Evolutionary conservation across 345 rosid species (phyloP).

Genomic region (Jatropha curcas): DNA sequence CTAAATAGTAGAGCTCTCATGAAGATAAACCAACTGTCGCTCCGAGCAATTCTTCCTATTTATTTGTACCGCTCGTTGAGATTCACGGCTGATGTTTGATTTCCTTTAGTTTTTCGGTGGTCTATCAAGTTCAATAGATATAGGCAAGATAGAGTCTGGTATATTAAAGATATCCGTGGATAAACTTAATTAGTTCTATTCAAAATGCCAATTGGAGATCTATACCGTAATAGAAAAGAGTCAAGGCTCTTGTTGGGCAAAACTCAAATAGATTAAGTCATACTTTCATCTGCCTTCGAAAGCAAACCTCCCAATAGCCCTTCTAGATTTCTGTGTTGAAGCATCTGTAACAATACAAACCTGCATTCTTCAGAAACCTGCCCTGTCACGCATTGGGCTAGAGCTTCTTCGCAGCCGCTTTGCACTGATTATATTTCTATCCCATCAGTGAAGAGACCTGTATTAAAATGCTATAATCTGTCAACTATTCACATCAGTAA

Average conservation of each 20-base stretch:
- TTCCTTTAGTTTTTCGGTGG: constrained; percentile 24
- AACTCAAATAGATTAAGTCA: constrained; percentile 37
- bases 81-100: constrained; percentile 53
- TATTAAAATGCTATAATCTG: too few relatives aligned
- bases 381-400: background rate
- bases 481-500: too few relatives aligned
- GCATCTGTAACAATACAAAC: constrained; percentile 31
- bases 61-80: constrained; percentile 45
- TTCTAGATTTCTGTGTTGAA: constrained; percentile 41
- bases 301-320: constrained; percentile 36
- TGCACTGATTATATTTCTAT: constrained; percentile 14
- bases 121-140: constrained; percentile 22
- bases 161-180: too few relatives aligned
- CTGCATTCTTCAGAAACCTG: constrained; percentile 37
- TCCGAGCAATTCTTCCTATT: constrained; percentile 52
- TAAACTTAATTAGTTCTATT: too few relatives aligned
- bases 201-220: too few relatives aligned
- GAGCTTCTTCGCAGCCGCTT: constrained; percentile 5
- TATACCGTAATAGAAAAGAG: constrained; percentile 24
- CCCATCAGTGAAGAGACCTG: background rate
- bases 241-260: constrained; percentile 38
- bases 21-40: constrained; percentile 58
- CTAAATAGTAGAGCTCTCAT: constrained; percentile 47
- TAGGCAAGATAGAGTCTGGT: background rate
- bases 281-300: constrained; percentile 39